A percentile compares a stretch with the other conserved stretches of the same genome.
Evolutionary conservation across 176 grass and related monocot species (phyloP).

Genomic region (Oropetium thomaeum): DNA sequence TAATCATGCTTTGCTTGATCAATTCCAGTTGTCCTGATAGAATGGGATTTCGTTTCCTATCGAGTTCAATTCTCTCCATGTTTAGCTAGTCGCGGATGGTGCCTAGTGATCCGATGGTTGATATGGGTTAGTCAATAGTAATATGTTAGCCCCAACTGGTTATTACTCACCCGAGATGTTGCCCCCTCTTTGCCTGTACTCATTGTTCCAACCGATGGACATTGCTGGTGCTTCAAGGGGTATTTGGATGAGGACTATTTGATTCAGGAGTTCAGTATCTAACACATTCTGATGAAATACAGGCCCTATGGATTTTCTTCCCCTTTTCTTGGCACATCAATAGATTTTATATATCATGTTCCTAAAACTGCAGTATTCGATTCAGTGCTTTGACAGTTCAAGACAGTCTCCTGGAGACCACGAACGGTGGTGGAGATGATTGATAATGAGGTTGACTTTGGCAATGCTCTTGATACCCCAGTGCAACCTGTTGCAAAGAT

Average conservation of each 20-base stretch:
- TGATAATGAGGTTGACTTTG: slow-evolving; percentile 34
- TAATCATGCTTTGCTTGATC: not conserved
- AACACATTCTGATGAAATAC: not conserved
- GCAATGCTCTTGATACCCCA: slow-evolving; percentile 6
- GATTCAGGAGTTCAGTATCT: not conserved
- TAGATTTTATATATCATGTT: not conserved
- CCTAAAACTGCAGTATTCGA: not conserved
- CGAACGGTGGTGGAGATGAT: slow-evolving; percentile 18
- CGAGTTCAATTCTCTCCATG: not conserved
- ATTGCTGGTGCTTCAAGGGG: not conserved
- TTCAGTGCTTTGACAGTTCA: slow-evolving; percentile 5
- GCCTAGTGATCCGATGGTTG: not conserved
- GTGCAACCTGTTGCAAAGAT: slow-evolving; percentile 15
- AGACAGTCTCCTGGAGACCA: not conserved
- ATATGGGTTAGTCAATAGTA: not conserved
- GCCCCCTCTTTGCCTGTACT: not conserved
- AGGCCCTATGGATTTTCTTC: not conserved
- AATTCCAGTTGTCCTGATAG: not conserved
- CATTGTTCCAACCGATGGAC: not conserved
- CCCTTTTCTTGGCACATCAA: not conserved
- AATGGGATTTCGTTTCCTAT: not conserved
- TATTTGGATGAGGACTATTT: not conserved
- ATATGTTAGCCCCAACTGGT: not conserved
- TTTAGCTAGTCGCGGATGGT: not conserved
- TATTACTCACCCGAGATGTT: not conserved